Conservation (phyloP, 1,284 basidiomycete species). For the Ceratobasidium sp. region DNA sequence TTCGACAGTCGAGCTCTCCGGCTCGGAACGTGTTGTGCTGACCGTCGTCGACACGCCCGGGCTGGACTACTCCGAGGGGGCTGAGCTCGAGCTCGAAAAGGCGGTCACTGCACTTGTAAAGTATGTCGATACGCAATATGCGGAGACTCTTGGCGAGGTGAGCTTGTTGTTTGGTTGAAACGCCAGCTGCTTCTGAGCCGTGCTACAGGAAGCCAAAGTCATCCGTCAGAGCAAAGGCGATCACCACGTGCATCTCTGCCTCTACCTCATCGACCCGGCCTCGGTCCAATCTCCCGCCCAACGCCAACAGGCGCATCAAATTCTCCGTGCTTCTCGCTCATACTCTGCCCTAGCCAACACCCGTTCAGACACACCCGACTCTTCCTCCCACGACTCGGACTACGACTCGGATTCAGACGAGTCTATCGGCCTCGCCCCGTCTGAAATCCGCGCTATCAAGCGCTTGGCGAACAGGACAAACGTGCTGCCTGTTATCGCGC, state of each 20-base stretch:
- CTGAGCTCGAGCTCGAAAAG: slow-evolving; percentile 77
- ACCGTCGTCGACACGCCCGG: slow-evolving; percentile 85
- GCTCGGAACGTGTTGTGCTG: slow-evolving; percentile 72
- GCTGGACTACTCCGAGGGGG: slow-evolving; percentile 74
- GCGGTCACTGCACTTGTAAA: slow-evolving; percentile 75
- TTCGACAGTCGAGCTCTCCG: slow-evolving; percentile 76
- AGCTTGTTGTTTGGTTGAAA: slow-evolving; percentile 50
- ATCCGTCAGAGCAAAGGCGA: slow-evolving; percentile 84
- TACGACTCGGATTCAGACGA: slow-evolving; percentile 52
- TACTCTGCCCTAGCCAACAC: neutral
- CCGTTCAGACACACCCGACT: slow-evolving; percentile 66
- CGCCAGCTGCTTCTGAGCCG: slow-evolving; percentile 10
- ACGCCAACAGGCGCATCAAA: slow-evolving; percentile 46
- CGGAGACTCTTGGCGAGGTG: slow-evolving; percentile 84
- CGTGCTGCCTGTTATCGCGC: slow-evolving; percentile 79
- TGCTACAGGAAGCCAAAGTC: slow-evolving; percentile 79
- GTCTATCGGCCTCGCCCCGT: slow-evolving; percentile 61
- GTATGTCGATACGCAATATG: slow-evolving; percentile 79
- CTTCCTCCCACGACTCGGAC: slow-evolving; percentile 21
- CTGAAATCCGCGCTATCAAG: slow-evolving; percentile 79
- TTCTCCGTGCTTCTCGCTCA: slow-evolving; percentile 53
- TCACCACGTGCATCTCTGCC: slow-evolving; percentile 84
- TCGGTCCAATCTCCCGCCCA: slow-evolving; percentile 66
- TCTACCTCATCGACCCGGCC: slow-evolving; percentile 82
- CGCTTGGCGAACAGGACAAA: slow-evolving; percentile 76